Evolutionary conservation across 2,329 filamentous ascomycete genomes (phyloP), one percentile per base, ranked within the genome.

Genomic region (Claviceps africana): DNA sequence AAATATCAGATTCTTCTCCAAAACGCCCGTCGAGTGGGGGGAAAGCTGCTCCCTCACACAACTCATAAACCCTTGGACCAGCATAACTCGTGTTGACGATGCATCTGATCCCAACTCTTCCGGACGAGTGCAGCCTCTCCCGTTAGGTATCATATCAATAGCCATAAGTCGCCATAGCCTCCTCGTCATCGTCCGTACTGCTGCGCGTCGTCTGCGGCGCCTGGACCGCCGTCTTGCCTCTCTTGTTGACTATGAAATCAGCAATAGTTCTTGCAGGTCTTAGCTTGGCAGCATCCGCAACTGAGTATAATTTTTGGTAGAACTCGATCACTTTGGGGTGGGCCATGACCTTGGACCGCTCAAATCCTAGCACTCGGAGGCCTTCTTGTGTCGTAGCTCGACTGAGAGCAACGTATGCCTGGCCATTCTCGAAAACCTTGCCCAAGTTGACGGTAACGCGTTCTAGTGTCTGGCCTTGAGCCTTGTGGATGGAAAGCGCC

Each of bases 401-500:
- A 72, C 88, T 95, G 15, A 98, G 79, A 50, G 93, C 93, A 50
- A 98, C 93, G 63, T 98, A 98, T 6, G 93, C 93, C 67, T 98
- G 93, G 0, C 93, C 93, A 67, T 95, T 96, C 65, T 98, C 93
- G 61, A 98, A 98, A 1, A 95, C 87, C 56, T 81, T 85, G 31
- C 88, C 86, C 0, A 98, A 75, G 64, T 98, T 89, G 28, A 98
- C 93, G 63, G 95, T 95, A 54, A 98, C 93, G 49, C 91, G 78
- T 62, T 95, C 89, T 28, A 96, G 72, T 1, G 91, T 97, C 66
- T 97, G 91, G 1, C 91, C 91, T 65, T 97, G 91, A 1, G 93
- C 93, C 69, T 98, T 98, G 73, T 98, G 93, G 54, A 98, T 98
- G 1, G 89, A 95, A 21, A 98, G 71, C 2, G 93, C 93, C 93